Percentiles rank a stretch among this genome's conserved stretches.
phyloP scores from a whole-genome alignment of 371 early-diverging fungal genomes.

The Rhizopus microsporus region DNA sequence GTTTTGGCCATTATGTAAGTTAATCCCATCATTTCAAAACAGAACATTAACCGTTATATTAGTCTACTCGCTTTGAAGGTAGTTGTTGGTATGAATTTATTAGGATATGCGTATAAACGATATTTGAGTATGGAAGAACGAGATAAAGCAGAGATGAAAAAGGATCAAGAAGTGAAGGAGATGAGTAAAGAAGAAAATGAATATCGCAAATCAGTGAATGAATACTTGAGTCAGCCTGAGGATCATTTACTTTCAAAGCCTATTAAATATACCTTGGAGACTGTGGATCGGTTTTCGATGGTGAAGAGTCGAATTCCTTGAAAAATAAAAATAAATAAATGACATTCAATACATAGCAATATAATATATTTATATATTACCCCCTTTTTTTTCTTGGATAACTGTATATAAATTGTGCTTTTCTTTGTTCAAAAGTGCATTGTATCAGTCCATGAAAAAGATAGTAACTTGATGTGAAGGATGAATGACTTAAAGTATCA shows the following conservation, averaged over 20 bases:
- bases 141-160: slow-evolving; percentile 49
- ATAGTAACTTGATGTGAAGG: too few species aligned
- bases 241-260: slow-evolving; percentile 44
- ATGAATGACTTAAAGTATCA: too few species aligned
- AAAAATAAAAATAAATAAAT: background rate
- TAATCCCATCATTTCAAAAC: background rate
- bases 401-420: too few species aligned
- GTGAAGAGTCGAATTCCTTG: slow-evolving; percentile 89
- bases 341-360: too few species aligned
- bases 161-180: slow-evolving; percentile 47
- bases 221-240: slow-evolving; percentile 40
- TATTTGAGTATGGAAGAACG: slow-evolving; percentile 64
- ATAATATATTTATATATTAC: too few species aligned
- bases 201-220: slow-evolving; percentile 25
- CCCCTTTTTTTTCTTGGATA: too few species aligned
- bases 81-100: slow-evolving; percentile 70
- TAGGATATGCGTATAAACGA: slow-evolving; percentile 69
- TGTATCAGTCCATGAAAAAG: too few species aligned
- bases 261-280: slow-evolving; percentile 71
- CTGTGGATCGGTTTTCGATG: slow-evolving; percentile 87
- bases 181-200: slow-evolving; percentile 63
- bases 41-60: background rate
- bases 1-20: slow-evolving; percentile 40
- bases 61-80: slow-evolving; percentile 71
- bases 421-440: too few species aligned